Conservation (phyloP, 257 asterid genomes). For the Solanum tacnaense region DNA sequence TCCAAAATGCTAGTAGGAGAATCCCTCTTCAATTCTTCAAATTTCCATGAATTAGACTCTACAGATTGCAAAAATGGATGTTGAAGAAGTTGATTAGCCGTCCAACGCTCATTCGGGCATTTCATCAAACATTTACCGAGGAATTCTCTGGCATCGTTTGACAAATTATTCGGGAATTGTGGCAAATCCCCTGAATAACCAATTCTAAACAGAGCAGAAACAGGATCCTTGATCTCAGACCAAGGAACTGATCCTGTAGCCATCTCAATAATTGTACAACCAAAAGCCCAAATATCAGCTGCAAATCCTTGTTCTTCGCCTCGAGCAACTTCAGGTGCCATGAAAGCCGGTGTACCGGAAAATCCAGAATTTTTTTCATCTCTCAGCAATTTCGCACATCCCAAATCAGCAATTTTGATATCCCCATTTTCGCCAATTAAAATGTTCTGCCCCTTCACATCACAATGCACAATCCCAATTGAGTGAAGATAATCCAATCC, state of each 20-base stretch:
- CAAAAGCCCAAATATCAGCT: slow-evolving; percentile 83
- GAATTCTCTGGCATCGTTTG: slow-evolving; percentile 41
- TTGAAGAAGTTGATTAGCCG: slow-evolving; percentile 50
- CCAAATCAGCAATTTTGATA: slow-evolving; percentile 69
- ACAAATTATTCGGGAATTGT: slow-evolving; percentile 46
- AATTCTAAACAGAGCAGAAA: slow-evolving; percentile 55
- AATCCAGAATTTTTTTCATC: slow-evolving; percentile 9
- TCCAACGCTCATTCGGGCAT: slow-evolving; percentile 46
- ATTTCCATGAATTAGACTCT: background rate
- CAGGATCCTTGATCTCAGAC: slow-evolving; percentile 63
- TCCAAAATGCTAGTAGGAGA: slow-evolving; percentile 77
- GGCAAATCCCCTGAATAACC: slow-evolving; percentile 52
- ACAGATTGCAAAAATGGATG: slow-evolving; percentile 44
- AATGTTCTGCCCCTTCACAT: slow-evolving; percentile 58
- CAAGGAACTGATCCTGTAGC: slow-evolving; percentile 75
- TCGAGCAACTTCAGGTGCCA: slow-evolving; percentile 90
- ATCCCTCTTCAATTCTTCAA: slow-evolving; percentile 5
- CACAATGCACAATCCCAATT: slow-evolving; percentile 62
- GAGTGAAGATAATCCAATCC: slow-evolving; percentile 58
- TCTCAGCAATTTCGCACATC: slow-evolving; percentile 38
- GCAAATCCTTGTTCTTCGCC: slow-evolving; percentile 67
- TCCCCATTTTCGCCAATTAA: slow-evolving; percentile 31
- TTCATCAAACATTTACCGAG: slow-evolving; percentile 44
- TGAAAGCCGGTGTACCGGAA: slow-evolving; percentile 78
- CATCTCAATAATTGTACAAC: slow-evolving; percentile 73